Base-by-base conservation (phyloP, 805 yeast genomes). In the Yamadazyma scolyti region DNA sequence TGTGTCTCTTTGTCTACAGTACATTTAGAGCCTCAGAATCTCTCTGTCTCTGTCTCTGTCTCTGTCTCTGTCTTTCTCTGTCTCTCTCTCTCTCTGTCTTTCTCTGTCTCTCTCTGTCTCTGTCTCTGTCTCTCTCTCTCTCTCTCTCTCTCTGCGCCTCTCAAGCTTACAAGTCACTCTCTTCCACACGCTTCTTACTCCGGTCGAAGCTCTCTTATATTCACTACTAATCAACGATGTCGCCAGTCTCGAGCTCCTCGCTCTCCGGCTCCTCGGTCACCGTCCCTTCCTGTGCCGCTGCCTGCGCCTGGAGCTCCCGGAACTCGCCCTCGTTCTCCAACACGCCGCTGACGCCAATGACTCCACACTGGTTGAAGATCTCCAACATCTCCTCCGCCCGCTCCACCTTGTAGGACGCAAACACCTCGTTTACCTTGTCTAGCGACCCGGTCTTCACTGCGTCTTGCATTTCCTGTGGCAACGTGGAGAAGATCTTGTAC, bases 381-480 rank as follows among this genome's bases (percentile, higher is more conserved):
- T 79, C 89, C 43, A 90, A 71, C 6, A 84, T 68, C 6, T 60
- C 54, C 53, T 90, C 97, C 5, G 96, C 96, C 23, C 85, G 89
- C 8, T 71, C 82, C 4, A 89, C 65, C 14, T 77, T 67, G 71
- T 84, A 71, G 6, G 67, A 64, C 2, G 81, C 90, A 54, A 90
- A 85, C 2, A 85, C 90, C 44, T 76, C 71, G 61, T 90, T 90
- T 34, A 90, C 87, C 39, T 74, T 80, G 42, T 85, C 96, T 33
- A 90, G 66, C 6, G 75, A 68, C 22, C 72, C 73, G 0, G 93
- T 73, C 48, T 69, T 65, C n/a, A 90, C 68, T 0, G 98, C 98
- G 7, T 54, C 63, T 56, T 79, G 85, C 79, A 90, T 78, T 6
- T 62, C 61, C 9, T 56, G 53, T 0, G 87, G 80, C 32, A 84